Conservation (phyloP, 257 asterid species). For the Solanum corneliomulleri region DNA sequence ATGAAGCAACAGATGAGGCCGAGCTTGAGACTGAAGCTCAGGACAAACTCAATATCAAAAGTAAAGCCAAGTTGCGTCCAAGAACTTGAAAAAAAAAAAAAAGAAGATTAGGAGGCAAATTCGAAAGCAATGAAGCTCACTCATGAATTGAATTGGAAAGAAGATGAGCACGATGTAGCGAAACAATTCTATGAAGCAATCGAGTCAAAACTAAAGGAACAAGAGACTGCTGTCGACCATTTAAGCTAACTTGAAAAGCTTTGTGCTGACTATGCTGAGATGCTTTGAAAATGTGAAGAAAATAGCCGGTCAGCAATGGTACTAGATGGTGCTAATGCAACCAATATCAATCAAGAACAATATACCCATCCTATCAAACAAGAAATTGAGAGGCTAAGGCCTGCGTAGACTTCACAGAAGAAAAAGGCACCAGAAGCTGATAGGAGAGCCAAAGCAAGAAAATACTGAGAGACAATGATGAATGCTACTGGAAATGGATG, state of each 20-base stretch:
- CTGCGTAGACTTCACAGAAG: not conserved
- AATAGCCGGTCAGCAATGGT: slow-evolving; percentile 28
- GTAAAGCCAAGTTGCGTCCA: slow-evolving; percentile 38
- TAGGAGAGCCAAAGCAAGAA: slow-evolving; percentile 8
- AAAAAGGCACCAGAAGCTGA: slow-evolving; percentile 8
- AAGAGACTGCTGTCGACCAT: not conserved
- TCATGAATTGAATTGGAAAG: slow-evolving; percentile 4
- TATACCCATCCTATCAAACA: not conserved
- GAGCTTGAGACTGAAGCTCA: slow-evolving; percentile 49
- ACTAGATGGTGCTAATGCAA: not conserved
- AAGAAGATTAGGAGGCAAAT: slow-evolving; percentile 42
- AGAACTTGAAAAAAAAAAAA: slow-evolving; percentile 32
- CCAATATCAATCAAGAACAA: not conserved
- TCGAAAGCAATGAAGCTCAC: slow-evolving; percentile 37
- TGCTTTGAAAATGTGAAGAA: not conserved
- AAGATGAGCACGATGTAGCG: slow-evolving; percentile 26
- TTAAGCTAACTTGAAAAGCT: not conserved
- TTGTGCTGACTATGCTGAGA: not conserved
- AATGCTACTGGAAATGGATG: slow-evolving; percentile 38
- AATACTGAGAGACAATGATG: slow-evolving; percentile 34
- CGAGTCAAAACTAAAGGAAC: slow-evolving; percentile 23
- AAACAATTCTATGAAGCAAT: slow-evolving; percentile 28
- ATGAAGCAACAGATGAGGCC: slow-evolving; percentile 61
- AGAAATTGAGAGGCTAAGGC: not conserved
- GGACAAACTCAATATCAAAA: slow-evolving; percentile 27